phyloP scores from a whole-genome alignment of 2,329 filamentous ascomycete species.

The Ramularia collo-cygni region DNA sequence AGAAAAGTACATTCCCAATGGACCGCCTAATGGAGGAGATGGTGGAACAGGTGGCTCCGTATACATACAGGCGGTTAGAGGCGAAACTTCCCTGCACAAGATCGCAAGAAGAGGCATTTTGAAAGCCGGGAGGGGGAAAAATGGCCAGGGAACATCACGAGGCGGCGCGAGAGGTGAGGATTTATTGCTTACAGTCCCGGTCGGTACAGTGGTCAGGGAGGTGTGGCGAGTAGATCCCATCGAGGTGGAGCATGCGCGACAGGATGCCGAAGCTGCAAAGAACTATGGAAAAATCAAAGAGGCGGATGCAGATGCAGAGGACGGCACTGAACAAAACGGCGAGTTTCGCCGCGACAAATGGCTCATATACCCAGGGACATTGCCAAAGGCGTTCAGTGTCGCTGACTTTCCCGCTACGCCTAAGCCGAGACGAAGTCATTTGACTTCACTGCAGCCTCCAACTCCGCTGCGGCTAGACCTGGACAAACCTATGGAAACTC shows the following conservation, averaged over 20 bases:
- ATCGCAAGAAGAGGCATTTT: conserved; percentile 69
- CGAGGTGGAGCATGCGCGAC: conserved; percentile 52
- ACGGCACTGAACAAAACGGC: conserved; percentile 29
- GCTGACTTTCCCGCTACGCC: conserved; percentile 53
- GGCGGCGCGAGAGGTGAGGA: conserved; percentile 80
- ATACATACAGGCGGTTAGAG: conserved; percentile 87
- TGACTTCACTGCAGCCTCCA: conserved; percentile 62
- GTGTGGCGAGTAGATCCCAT: conserved; percentile 70
- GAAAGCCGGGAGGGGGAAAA: conserved; percentile 67
- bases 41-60: conserved; percentile 86
- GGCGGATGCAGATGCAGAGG: conserved; percentile 32
- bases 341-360: conserved; percentile 61
- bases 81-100: conserved; percentile 90
- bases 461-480: conserved; percentile 58
- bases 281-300: conserved; percentile 23
- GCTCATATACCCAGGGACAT: conserved; percentile 76
- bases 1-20: conserved; percentile 82
- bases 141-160: conserved; percentile 66
- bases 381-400: conserved; percentile 60
- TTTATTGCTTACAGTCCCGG: conserved; percentile 79
- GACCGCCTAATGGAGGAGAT: conserved; percentile 90
- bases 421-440: conserved; percentile 48
- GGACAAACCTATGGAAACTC: conserved; percentile 66
- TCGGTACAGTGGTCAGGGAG: conserved; percentile 86
- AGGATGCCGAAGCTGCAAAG: conserved; percentile 13